phyloP scores from a whole-genome alignment of 352 stramenopile genomes.

The Globisporangium radiosum region DNA sequence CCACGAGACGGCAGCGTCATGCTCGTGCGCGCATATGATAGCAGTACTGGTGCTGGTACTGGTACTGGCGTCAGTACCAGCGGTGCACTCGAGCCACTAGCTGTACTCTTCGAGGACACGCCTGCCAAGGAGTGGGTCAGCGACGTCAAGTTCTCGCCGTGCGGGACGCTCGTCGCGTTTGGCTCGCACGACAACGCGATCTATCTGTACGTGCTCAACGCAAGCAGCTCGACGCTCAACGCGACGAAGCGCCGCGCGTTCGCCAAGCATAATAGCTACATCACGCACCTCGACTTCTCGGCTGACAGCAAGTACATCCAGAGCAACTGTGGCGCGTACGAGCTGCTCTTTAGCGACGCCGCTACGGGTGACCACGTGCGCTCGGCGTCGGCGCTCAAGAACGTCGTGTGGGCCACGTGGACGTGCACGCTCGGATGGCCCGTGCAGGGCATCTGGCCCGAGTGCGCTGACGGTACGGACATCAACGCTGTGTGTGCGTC shows the following conservation, averaged over 20 bases:
- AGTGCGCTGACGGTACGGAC: conserved; percentile 76
- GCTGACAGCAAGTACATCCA: conserved; percentile 56
- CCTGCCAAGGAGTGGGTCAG: conserved; percentile 72
- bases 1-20: conserved; percentile 45
- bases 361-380: conserved; percentile 74
- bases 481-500: conserved; percentile 75
- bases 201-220: conserved; percentile 43
- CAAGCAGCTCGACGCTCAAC: not conserved
- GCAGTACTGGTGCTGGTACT: too few relatives aligned
- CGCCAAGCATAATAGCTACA: conserved; percentile 74
- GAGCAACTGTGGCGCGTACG: conserved; percentile 84
- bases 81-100: not conserved
- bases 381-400: conserved; percentile 57
- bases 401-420: conserved; percentile 87
- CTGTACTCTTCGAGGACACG: conserved; percentile 49
- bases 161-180: conserved; percentile 35
- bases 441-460: conserved; percentile 88
- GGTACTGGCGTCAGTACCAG: too few relatives aligned
- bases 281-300: conserved; percentile 84
- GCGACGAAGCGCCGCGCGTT: conserved; percentile 71
- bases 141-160: conserved; percentile 69
- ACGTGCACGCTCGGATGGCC: conserved; percentile 89
- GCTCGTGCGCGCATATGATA: conserved; percentile 19
- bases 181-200: conserved; percentile 75
- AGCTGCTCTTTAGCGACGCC: conserved; percentile 89